A percentile compares a stretch with the other conserved stretches of the same genome.
These are phyloP conservation scores for Pyrrhoderma noxium DNA, from an alignment of 1,284 basidiomycete species.

Conservation along the genomic window DNA sequence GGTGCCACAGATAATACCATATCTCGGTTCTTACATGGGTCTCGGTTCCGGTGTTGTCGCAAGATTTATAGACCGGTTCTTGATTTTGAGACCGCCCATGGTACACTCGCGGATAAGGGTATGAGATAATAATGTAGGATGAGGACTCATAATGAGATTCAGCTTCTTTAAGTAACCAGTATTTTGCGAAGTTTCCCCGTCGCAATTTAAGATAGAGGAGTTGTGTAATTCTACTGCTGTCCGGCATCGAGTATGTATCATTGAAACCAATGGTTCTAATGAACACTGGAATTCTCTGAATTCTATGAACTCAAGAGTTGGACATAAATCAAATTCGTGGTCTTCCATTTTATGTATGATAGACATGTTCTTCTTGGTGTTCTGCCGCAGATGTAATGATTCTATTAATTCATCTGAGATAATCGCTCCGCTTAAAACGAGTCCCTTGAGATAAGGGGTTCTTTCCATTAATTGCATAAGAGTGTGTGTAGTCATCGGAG, in stretches of 20 bases:
- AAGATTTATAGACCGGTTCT: neutral
- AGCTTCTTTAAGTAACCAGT: slow-evolving; percentile 3
- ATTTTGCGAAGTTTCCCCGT: neutral
- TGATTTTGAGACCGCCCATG: neutral
- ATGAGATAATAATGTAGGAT: slow-evolving; percentile 5
- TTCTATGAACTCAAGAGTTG: slow-evolving; percentile 4
- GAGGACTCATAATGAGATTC: slow-evolving; percentile 6
- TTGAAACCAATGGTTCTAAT: neutral
- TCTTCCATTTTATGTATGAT: too few species aligned
- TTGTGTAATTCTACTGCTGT: too few species aligned
- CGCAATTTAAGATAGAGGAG: too few species aligned
- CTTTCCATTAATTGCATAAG: slow-evolving; percentile 3
- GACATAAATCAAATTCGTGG: slow-evolving; percentile 1
- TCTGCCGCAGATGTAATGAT: neutral
- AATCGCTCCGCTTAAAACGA: slow-evolving; percentile 6
- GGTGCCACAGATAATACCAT: too few species aligned
- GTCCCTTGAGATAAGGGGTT: neutral
- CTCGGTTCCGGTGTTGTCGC: neutral
- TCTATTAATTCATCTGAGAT: slow-evolving; percentile 2
- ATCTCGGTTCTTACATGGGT: too few species aligned
- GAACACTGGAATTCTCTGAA: slow-evolving; percentile 9
- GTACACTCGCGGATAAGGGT: slow-evolving; percentile 3
- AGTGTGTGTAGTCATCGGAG: slow-evolving; percentile 7
- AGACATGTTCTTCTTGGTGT: neutral
- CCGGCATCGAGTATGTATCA: slow-evolving; percentile 1